These are phyloP conservation scores for Tympanopsis confertula DNA, from an alignment of 2,329 filamentous ascomycete species.

Conservation along the genomic window DNA sequence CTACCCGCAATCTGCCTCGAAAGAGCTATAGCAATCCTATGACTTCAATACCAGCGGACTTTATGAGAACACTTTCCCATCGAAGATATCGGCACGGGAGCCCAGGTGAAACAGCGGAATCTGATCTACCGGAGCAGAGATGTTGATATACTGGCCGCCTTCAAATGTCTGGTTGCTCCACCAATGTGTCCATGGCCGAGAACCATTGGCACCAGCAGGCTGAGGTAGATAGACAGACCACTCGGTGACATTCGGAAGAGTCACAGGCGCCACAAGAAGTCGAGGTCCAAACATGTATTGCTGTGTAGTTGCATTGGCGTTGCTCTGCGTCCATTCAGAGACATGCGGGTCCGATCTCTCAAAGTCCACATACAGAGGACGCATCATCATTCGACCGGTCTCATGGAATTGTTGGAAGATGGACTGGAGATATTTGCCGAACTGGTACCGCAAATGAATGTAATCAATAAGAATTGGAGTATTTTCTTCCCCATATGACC, in stretches of 20 bases:
- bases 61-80: background rate
- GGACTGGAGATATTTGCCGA: slow-evolving; percentile 13
- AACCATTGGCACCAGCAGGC: slow-evolving; percentile 9
- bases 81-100: background rate
- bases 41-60: no score
- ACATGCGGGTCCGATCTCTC: slow-evolving; percentile 12
- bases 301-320: slow-evolving; percentile 20
- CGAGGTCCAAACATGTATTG: slow-evolving; percentile 24
- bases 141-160: slow-evolving; percentile 16
- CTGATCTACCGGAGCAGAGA: background rate
- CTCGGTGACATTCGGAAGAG: slow-evolving; percentile 18
- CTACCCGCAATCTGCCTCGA: no score
- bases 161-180: slow-evolving; percentile 24
- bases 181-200: slow-evolving; percentile 23
- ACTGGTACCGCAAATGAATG: slow-evolving; percentile 14
- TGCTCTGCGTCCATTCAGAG: slow-evolving; percentile 8
- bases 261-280: slow-evolving; percentile 21
- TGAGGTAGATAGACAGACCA: slow-evolving; percentile 22
- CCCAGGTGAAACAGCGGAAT: slow-evolving; percentile 1
- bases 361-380: slow-evolving; percentile 24
- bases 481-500: slow-evolving; percentile 14
- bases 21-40: no score
- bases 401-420: slow-evolving; percentile 18
- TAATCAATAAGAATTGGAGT: slow-evolving; percentile 14
- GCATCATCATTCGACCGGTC: slow-evolving; percentile 20